These are phyloP conservation scores for Vitis hybrid DNA, from an alignment of 177 flowering plant genomes.

Conservation along the genomic window DNA sequence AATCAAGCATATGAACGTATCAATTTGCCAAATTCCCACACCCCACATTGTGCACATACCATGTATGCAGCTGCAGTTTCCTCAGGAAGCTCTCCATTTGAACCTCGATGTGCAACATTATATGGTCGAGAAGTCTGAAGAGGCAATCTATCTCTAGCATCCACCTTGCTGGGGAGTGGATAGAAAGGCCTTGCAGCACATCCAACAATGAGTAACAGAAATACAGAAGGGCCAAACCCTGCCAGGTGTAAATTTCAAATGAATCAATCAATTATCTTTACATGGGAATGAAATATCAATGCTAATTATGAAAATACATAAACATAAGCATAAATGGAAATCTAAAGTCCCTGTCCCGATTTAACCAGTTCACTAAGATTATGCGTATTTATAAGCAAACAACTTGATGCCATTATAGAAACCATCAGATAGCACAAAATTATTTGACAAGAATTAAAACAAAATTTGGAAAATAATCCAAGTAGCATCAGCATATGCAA, in stretches of 20 bases:
- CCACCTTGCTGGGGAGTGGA: slow-evolving; percentile 75
- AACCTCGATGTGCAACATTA: slow-evolving; percentile 94
- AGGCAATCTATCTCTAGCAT: slow-evolving; percentile 39
- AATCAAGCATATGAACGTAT: neutral
- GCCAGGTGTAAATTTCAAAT: slow-evolving; percentile 18
- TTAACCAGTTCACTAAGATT: too few species aligned
- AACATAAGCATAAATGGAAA: too few species aligned
- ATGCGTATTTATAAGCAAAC: too few species aligned
- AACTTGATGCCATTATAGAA: too few species aligned
- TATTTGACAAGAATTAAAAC: too few species aligned
- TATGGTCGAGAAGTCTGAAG: slow-evolving; percentile 84
- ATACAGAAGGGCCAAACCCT: slow-evolving; percentile 48
- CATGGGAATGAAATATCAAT: too few species aligned
- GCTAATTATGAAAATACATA: too few species aligned
- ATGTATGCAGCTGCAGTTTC: slow-evolving; percentile 88
- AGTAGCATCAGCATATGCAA: too few species aligned
- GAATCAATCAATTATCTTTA: neutral
- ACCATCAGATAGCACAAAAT: too few species aligned
- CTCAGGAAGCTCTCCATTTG: slow-evolving; percentile 97
- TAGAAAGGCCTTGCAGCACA: slow-evolving; percentile 69
- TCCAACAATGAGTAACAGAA: slow-evolving; percentile 44
- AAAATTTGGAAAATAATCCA: too few species aligned
- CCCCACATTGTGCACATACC: slow-evolving; percentile 34
- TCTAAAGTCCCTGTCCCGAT: too few species aligned
- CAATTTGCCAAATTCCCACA: neutral